Evolutionary conservation across 345 rosid genomes (phyloP).

Genomic region (Acer yangbiense): DNA sequence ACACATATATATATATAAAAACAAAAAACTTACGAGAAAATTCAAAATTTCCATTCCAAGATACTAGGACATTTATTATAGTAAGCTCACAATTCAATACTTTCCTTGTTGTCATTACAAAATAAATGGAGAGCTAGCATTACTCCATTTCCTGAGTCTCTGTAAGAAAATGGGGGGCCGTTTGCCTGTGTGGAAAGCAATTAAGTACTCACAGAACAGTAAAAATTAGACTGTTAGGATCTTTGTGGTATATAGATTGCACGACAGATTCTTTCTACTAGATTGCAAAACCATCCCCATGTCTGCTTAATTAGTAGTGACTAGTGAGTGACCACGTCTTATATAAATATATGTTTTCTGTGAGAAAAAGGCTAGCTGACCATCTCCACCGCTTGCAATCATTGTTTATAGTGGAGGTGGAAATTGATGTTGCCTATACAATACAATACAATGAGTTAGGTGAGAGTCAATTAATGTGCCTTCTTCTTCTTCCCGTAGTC

Average conservation of each 20-base stretch:
- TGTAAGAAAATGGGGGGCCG: neutral
- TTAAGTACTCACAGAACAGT: neutral
- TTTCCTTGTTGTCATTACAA: neutral
- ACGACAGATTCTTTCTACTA: neutral
- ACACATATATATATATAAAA: too few species aligned
- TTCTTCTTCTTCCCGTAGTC: slow-evolving; percentile 12
- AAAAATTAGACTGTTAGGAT: slow-evolving; percentile 17
- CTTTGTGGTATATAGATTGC: slow-evolving; percentile 10
- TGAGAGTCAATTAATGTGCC: slow-evolving; percentile 22
- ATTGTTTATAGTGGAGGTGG: neutral
- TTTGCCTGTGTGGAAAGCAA: slow-evolving; percentile 1
- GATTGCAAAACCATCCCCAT: neutral
- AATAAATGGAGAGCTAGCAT: slow-evolving; percentile 10
- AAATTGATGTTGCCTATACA: slow-evolving; percentile 8
- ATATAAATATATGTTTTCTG: neutral
- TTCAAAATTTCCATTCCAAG: slow-evolving; percentile 22
- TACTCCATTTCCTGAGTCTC: neutral
- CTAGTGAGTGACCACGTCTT: too few species aligned
- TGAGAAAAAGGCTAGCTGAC: neutral
- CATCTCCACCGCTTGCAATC: slow-evolving; percentile 1
- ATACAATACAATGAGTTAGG: slow-evolving; percentile 13
- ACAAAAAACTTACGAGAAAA: neutral
- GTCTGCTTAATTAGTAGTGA: neutral
- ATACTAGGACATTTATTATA: slow-evolving; percentile 18
- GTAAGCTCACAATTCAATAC: slow-evolving; percentile 28